Conservation (phyloP, 768 basidiomycete species). For the Termitomyces sp. region DNA sequence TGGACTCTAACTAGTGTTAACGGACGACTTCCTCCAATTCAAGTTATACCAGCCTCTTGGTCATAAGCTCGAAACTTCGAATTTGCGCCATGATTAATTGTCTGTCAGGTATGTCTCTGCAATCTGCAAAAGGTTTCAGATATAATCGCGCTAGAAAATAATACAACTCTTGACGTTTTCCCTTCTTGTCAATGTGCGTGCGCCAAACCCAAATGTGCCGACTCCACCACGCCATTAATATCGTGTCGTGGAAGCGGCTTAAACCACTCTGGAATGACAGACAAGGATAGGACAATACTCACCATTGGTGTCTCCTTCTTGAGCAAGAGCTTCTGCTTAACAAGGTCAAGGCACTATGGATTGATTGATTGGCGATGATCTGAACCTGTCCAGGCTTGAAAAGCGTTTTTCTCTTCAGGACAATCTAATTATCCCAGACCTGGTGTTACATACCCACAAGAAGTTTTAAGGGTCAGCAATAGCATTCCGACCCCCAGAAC, state of each 20-base stretch:
- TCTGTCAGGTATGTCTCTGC: slow-evolving; percentile 53
- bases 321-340: slow-evolving; percentile 74
- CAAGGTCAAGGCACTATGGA: slow-evolving; percentile 70
- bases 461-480: slow-evolving; percentile 34
- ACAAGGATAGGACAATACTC: slow-evolving; percentile 11
- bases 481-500: slow-evolving; percentile 59
- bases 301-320: slow-evolving; percentile 65
- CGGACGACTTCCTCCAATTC: slow-evolving; percentile 9
- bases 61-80: slow-evolving; percentile 50
- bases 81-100: slow-evolving; percentile 60
- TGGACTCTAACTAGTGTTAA: not conserved
- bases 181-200: slow-evolving; percentile 39
- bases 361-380: slow-evolving; percentile 43
- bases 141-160: not conserved
- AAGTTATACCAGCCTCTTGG: slow-evolving; percentile 50
- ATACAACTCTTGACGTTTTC: slow-evolving; percentile 55
- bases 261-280: too few relatives aligned
- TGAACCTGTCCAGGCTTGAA: slow-evolving; percentile 61
- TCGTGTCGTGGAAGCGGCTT: slow-evolving; percentile 29
- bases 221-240: slow-evolving; percentile 38
- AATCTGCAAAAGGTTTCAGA: slow-evolving; percentile 24
- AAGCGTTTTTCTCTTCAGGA: slow-evolving; percentile 45
- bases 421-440: not conserved
- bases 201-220: slow-evolving; percentile 46
- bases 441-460: not conserved